Base-by-base conservation (phyloP, 2,329 filamentous ascomycete genomes). In the Zymoseptoria tritici region DNA sequence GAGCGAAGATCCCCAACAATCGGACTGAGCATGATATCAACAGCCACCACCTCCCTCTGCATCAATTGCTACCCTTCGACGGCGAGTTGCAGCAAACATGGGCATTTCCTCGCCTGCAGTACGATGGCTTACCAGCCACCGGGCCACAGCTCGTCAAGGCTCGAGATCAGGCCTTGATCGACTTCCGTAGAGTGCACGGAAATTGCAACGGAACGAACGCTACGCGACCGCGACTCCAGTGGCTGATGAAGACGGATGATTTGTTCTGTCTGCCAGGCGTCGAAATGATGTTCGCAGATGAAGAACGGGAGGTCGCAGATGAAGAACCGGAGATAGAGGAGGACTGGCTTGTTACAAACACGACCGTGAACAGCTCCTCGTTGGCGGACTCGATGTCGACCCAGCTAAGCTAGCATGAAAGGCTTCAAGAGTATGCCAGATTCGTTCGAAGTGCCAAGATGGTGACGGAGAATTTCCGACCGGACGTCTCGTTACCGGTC, bases 131-230 rank as follows among this genome's bases (percentile, higher is more conserved):
- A 20, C 64, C 67, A n/a, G 73, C 78, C 9, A 73, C 71, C 2
- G 57, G 58, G 21, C 70, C 68, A 4, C 76, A 77, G 0, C 64
- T 85, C 2, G 75, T 76, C 7, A 68, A 71, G 1, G 72, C 74
- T 2, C 81, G 85, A 2, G 62, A 72, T 0, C 75, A 79, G 5
- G 91, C 86, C 68, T 77, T 82, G 4, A 68, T 74, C 0, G 68
- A 77, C 13, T 93, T 94, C 69, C 82, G 85, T 51, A 73, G 75
- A 56, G 76, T 83, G 2, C 80, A 90, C 13, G 91, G 91, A n/a
- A 83, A 82, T 0, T 96, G 91, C 68, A 71, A 72, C 22, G 72
- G 69, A 2, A 72, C 75, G 8, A 70, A 70, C 24, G 70, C 68
- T 58, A 69, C 68, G 4, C 72, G 66, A 67, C 70, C 55, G 66